Conservation (phyloP, 495 filamentous ascomycete genomes). For the Aeminium ludgeri region DNA sequence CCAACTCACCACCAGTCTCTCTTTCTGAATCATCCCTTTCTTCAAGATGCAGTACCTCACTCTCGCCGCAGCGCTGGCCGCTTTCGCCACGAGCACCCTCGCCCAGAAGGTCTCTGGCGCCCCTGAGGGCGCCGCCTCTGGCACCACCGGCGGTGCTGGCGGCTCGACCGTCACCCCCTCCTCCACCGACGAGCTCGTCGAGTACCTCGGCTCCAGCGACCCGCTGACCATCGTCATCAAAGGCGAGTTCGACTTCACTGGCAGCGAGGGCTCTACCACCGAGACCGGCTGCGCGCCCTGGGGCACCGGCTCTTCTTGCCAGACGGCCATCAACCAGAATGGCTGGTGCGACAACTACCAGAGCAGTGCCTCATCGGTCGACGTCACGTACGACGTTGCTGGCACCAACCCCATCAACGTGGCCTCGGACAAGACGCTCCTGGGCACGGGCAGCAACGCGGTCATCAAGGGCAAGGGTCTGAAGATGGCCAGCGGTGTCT, state of each 20-base stretch:
- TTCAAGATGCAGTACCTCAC: not conserved
- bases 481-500: conserved; percentile 27
- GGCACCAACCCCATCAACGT: conserved; percentile 31
- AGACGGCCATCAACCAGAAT: conserved; percentile 37
- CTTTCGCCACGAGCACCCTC: not conserved
- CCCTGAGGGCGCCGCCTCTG: conserved; percentile 32
- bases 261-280: conserved; percentile 28
- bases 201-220: conserved; percentile 25
- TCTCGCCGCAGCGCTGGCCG: not conserved
- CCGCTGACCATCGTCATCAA: conserved; percentile 34
- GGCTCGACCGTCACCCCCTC: conserved; percentile 30
- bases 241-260: conserved; percentile 31
- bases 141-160: conserved; percentile 34
- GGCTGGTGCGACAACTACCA: conserved; percentile 28
- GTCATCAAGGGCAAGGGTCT: conserved; percentile 32
- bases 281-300: conserved; percentile 32
- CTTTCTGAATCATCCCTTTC: not conserved
- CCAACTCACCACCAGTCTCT: too few relatives aligned
- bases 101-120: conserved; percentile 16
- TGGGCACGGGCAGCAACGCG: conserved; percentile 27
- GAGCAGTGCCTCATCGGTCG: conserved; percentile 2
- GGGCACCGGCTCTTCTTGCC: conserved; percentile 27
- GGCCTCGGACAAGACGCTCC: conserved; percentile 30
- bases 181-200: conserved; percentile 25
- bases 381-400: conserved; percentile 33